Conservation (phyloP, 306 rosid genomes). For the Luffa aegyptiaca region DNA sequence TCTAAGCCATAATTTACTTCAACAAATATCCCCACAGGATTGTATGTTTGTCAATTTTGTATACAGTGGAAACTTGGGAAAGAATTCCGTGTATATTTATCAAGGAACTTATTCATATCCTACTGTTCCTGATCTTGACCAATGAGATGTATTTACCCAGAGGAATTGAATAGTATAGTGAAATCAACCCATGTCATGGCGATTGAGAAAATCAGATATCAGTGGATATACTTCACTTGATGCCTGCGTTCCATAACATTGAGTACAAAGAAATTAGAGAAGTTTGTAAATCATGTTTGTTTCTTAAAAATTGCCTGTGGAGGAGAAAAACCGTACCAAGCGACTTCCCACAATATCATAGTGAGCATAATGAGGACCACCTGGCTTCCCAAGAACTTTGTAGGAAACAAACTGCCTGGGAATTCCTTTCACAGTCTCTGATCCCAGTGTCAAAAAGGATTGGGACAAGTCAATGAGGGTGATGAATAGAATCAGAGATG, state of each 20-base stretch:
- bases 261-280: not conserved
- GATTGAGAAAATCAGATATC: constrained; percentile 52
- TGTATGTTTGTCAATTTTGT: not conserved
- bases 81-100: not conserved
- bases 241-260: constrained; percentile 41
- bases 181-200: constrained; percentile 46
- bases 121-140: not conserved
- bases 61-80: not conserved
- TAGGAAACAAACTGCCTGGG: constrained; percentile 50
- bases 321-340: constrained; percentile 33
- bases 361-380: constrained; percentile 84
- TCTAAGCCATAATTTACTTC: not conserved
- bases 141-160: not conserved
- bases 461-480: not conserved
- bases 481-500: not conserved
- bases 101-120: not conserved
- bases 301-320: not conserved
- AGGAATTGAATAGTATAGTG: not conserved
- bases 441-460: constrained; percentile 1
- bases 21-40: not conserved
- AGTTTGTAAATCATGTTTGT: not conserved
- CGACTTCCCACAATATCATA: constrained; percentile 87
- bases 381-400: constrained; percentile 69
- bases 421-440: constrained; percentile 79
- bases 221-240: constrained; percentile 59